Evolutionary conservation across 116 monocot species (phyloP), one percentile per base, ranked within the genome.

Genomic region (Thalassia testudinum): DNA sequence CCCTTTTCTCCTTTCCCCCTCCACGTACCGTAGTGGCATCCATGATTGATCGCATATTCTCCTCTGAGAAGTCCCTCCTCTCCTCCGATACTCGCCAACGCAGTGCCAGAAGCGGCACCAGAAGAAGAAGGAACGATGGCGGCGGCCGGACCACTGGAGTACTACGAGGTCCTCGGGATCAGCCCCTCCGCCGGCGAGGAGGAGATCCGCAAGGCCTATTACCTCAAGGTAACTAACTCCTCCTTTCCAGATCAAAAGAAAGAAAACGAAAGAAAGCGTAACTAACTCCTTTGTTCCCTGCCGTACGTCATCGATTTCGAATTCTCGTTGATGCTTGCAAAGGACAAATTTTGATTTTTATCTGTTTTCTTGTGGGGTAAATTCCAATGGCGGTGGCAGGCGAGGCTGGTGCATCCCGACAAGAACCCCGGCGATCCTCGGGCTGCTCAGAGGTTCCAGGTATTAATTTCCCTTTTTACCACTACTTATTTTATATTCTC

Each of bases 171-270:
- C 23, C 79, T 87, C 21, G 87, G 82, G n/a, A 60, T 87, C 48
- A 24, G 40, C 23, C 54, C 59, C 11, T 72, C 63, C 11, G 76
- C 82, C 4, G 68, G 70, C 19, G 79, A 82, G 50, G 79, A 79
- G 58, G 79, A 87, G 70, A 82, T 87, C 63, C 75, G 82, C 37
- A 82, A 72, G 53, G 82, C 82, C 30, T 87, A 82, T 50, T 87
- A 79, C 48, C 59, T 87, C 47, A 87, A 79, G 87, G 87, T 86
- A 43, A 27, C 26, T 19, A 20, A 26, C 47, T n/a, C n/a, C n/a
- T n/a, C n/a, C 40, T 40, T 52, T 51, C 23, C 26, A 18, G 48
- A 14, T 47, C 1, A n/a, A n/a, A n/a, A n/a, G n/a, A n/a, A n/a
- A n/a, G n/a, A n/a, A n/a, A n/a, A n/a, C n/a, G n/a, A n/a, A n/a